Base-by-base conservation (phyloP, 139 green algal species). In the Chlorokybus atmophyticus region DNA sequence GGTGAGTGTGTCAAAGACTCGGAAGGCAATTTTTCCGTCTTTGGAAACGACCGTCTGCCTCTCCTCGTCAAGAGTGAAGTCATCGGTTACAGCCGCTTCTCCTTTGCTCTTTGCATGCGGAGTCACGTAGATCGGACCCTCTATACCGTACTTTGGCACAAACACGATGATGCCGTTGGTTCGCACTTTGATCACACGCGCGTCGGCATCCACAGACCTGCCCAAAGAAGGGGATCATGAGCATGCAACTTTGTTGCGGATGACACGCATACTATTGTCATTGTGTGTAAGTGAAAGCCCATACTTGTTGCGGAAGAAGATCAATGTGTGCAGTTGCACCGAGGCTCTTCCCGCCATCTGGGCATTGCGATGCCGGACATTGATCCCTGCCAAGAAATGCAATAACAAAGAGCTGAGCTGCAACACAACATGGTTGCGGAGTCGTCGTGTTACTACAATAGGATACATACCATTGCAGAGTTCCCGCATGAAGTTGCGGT, bases 71-170 rank as follows among this genome's bases (percentile, higher is more conserved):
- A 91, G 60, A n/a, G 81, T 28, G 19, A 59, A 67, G 6, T 63
- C 50, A 4, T 56, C 51, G 5, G 28, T 24, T n/a, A 30, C 41
- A 40, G 14, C 29, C 29, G 25, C 31, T 59, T 2, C 39, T 41
- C 42, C 52, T 48, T 27, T 62, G 29, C 47, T 58, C 42, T 23
- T 31, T 54, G 3, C 3, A 60, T n/a, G 38, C 4, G 49, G 35
- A 24, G 62, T 23, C 21, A 77, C 50, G 30, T 63, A 90, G 3
- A 96, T 82, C 0, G 82, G 79, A 0, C 86, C 90, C 62, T 98
- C 90, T 40, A 97, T 96, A 48, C 90, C 90, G 58, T 87, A 97
- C 71, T 94, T 94, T 32, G 89, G 90, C 32, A 96, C 85, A 65
- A 95, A 94, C 14, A 95, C 87, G 21, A 96, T 77, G 3, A 96